phyloP scores from a whole-genome alignment of 2,329 filamentous ascomycete genomes.

The Pseudonectria buxi region DNA sequence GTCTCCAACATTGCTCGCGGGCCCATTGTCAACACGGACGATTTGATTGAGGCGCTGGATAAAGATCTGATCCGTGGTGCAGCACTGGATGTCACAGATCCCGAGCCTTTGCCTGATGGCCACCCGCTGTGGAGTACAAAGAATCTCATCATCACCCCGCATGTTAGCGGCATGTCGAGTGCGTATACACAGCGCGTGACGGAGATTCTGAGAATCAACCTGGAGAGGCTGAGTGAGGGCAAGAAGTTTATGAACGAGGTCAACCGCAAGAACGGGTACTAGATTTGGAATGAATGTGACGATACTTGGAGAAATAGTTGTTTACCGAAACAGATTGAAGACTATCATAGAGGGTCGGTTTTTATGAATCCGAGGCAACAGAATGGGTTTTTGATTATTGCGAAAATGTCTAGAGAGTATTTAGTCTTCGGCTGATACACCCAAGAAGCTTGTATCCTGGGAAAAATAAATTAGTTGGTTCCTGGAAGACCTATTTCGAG shows the following conservation, averaged over 20 bases:
- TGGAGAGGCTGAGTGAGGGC: conserved; percentile 31
- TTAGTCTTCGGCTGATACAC: too few relatives aligned
- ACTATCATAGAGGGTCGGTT: too few relatives aligned
- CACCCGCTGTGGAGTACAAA: conserved; percentile 63
- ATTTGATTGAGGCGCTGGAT: conserved; percentile 55
- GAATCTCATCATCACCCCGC: conserved; percentile 59
- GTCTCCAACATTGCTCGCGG: conserved; percentile 67
- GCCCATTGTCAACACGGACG: conserved; percentile 41
- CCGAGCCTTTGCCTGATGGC: conserved; percentile 64
- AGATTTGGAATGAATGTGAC: not conserved
- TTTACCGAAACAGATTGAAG: too few relatives aligned
- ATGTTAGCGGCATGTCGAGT: conserved; percentile 38
- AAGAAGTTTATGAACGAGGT: conserved; percentile 35
- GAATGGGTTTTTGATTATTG: too few relatives aligned
- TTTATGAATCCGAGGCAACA: too few relatives aligned
- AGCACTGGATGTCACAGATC: conserved; percentile 72
- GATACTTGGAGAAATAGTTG: not conserved
- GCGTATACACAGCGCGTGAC: conserved; percentile 35
- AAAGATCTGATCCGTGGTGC: conserved; percentile 48
- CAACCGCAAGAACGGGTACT: conserved; percentile 28
- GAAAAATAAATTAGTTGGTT: too few relatives aligned
- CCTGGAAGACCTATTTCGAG: too few relatives aligned
- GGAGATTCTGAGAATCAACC: conserved; percentile 36
- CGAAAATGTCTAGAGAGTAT: too few relatives aligned
- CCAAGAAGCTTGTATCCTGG: too few relatives aligned